These are phyloP conservation scores for Chenopodium suecicum DNA, from an alignment of 148 eudicot genomes.

Conservation along the genomic window DNA sequence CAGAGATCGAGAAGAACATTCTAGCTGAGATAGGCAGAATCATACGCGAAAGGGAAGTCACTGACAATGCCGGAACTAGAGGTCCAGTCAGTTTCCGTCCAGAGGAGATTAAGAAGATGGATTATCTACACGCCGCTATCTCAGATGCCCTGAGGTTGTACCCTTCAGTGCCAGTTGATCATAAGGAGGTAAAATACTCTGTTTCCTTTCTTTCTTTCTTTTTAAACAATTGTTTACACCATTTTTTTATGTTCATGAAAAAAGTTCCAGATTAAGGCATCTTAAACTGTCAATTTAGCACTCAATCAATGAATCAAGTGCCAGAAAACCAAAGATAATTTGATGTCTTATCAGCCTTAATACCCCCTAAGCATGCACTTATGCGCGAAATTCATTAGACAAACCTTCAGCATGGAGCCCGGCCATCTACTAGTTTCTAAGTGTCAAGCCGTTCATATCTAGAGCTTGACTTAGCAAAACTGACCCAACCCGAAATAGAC, in stretches of 20 bases:
- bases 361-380: neutral
- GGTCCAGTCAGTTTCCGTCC: constrained; percentile 46
- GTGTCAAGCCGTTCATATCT: neutral
- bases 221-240: neutral
- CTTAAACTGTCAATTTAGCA: neutral
- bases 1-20: constrained; percentile 61
- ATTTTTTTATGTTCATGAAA: neutral
- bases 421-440: neutral
- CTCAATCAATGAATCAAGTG: neutral
- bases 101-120: constrained; percentile 92
- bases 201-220: neutral
- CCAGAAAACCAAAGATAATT: neutral
- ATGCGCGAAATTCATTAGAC: neutral
- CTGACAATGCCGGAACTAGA: constrained; percentile 4
- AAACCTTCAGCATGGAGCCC: neutral
- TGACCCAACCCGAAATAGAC: no score
- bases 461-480: no score
- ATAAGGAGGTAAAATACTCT: constrained; percentile 70
- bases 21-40: constrained; percentile 52
- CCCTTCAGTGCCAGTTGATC: constrained; percentile 97
- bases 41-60: constrained; percentile 35
- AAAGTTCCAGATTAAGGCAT: neutral
- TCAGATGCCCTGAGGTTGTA: constrained; percentile 91
- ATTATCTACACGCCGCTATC: constrained; percentile 82
- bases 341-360: neutral